Evolutionary conservation across 2,329 filamentous ascomycete species (phyloP).

Genomic region (Fusarium staphyleae): DNA sequence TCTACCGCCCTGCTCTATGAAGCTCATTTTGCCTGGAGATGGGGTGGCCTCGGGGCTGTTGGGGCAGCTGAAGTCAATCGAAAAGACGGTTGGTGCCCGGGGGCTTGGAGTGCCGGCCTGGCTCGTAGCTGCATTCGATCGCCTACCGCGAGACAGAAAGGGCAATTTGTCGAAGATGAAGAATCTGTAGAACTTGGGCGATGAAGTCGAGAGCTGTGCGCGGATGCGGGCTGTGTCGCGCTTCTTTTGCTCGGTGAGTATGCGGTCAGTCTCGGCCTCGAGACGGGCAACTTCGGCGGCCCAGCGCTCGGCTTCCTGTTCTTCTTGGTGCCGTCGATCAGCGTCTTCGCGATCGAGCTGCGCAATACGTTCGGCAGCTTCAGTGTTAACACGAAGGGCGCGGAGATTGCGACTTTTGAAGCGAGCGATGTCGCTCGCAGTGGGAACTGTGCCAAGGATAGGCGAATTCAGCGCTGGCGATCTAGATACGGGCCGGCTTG

Average conservation of each 20-base stretch:
- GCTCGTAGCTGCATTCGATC: conserved; percentile 45
- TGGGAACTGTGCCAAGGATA: conserved; percentile 26
- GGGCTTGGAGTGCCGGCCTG: conserved; percentile 47
- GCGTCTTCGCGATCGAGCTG: conserved; percentile 30
- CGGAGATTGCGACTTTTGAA: conserved; percentile 36
- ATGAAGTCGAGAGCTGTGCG: conserved; percentile 50
- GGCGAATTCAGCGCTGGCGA: conserved; percentile 10
- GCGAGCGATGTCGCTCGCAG: conserved; percentile 33
- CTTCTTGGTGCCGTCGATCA: conserved; percentile 22
- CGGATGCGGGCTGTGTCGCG: conserved; percentile 56
- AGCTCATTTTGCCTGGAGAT: conserved; percentile 45
- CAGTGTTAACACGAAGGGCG: conserved; percentile 33
- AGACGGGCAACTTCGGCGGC: conserved; percentile 53
- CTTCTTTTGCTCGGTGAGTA: conserved; percentile 58
- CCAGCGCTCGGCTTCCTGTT: conserved; percentile 42
- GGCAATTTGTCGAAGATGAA: conserved; percentile 58
- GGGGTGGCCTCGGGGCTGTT: conserved; percentile 45
- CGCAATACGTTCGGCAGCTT: conserved; percentile 27
- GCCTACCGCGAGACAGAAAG: conserved; percentile 53
- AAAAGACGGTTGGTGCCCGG: conserved; percentile 46
- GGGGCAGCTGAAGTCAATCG: conserved; percentile 44
- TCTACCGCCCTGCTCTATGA: conserved; percentile 55
- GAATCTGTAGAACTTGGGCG: conserved; percentile 43
- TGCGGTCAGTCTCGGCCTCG: conserved; percentile 57
- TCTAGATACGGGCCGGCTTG: conserved; percentile 8